Evolutionary conservation across 1,284 basidiomycete species (phyloP), one percentile per base, ranked within the genome.

Genomic region (Leccinum pachyderme): DNA sequence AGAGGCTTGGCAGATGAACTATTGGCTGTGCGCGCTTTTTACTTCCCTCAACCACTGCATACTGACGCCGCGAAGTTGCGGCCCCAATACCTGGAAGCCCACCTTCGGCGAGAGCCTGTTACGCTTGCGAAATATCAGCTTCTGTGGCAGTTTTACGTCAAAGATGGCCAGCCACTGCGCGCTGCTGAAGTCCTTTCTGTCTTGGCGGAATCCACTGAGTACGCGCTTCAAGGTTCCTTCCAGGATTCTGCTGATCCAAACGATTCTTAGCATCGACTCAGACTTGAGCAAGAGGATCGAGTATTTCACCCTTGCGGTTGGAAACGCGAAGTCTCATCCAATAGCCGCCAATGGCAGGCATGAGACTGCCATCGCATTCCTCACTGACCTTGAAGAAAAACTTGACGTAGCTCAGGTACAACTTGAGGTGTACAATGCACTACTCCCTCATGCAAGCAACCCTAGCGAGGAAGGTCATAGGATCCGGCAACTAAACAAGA

Each of bases 371-470:
- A 93, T 98, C 54, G 88, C 91, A 48, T 97, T 98, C 77, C 81
- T 96, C 27, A 92, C 89, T 0, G 90, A 45, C 25, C 77, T 98
- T 15, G 95, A 98, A 74, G 97, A 99, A 73, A 94, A 95, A 69
- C 81, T 99, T 8, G 97, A 99, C 55, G 97, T 99, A 12, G 93
- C 95, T 3, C 91, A 96, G 73, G 94, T 99, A 8, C 97, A 99
- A 68, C 78, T 96, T 39, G 95, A 98, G 72, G 82, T 95, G 46
- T 89, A 87, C 69, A 81, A 85, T 58, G 75, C 77, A 1, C 79
- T 92, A 41, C 70, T 83, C 15, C 81, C 81, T 13, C 81, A 83
- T 63, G 77, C 89, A 27, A 72, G 79, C 58, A 81, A 89, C 57
- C 77, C 78, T 11, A 77, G 76, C 2, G 81, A 81, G 60, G 78